Percentiles rank a stretch among this genome's conserved stretches.
Evolutionary conservation across 108 stramenopile species (phyloP).

Genomic region (Conticribra guillardii): DNA sequence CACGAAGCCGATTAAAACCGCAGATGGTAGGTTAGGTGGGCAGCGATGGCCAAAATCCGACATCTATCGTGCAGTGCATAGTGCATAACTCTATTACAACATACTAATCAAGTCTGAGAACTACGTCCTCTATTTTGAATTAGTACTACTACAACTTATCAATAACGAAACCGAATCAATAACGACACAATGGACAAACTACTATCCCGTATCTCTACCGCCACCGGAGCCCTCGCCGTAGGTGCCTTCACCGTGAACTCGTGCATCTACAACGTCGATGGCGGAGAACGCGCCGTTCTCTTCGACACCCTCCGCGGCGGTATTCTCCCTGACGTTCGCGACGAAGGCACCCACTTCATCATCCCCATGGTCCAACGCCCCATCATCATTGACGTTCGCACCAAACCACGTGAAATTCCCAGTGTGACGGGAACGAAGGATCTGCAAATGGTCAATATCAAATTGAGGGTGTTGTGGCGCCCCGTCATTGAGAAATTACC

Average conservation of each 20-base stretch:
- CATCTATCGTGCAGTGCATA: no score
- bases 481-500: constrained; percentile 95
- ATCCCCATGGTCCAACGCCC: constrained; percentile 91
- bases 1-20: no score
- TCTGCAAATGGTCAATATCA: constrained; percentile 99
- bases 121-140: no score
- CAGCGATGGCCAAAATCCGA: no score
- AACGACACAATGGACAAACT: constrained; percentile 63
- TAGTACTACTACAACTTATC: no score
- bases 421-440: constrained; percentile 99
- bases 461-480: constrained; percentile 95
- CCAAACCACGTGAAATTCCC: constrained; percentile 95
- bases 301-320: constrained; percentile 97
- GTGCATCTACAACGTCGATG: constrained; percentile 96
- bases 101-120: no score
- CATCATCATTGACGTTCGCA: constrained; percentile 95
- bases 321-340: constrained; percentile 86
- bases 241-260: constrained; percentile 84
- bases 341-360: constrained; percentile 96
- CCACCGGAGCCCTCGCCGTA: constrained; percentile 73
- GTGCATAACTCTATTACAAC: no score
- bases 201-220: constrained; percentile 62
- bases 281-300: constrained; percentile 98
- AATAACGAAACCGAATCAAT: no score
- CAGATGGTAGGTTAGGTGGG: no score